Conservation (phyloP, 495 filamentous ascomycete genomes). For the Paragyromitra xinjiangensis region DNA sequence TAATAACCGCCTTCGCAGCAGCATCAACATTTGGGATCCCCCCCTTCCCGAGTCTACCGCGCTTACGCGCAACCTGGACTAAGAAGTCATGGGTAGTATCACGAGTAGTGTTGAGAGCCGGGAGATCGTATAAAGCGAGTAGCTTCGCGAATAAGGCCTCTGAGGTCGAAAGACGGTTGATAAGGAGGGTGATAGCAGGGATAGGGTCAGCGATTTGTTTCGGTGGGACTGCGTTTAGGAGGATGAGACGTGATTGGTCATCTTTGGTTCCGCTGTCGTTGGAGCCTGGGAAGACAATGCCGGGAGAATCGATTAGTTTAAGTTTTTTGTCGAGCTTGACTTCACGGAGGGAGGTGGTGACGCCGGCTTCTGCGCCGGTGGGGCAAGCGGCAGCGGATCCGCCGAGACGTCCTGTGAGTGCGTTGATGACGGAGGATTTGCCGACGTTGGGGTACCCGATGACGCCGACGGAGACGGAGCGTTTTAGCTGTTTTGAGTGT, state of each 20-base stretch:
- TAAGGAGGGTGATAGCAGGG: constrained; percentile 80
- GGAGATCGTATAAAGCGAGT: constrained; percentile 80
- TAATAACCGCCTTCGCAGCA: constrained; percentile 91
- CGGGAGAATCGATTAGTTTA: constrained; percentile 92
- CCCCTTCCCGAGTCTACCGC: constrained; percentile 86
- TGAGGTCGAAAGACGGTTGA: constrained; percentile 77
- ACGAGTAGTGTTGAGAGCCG: constrained; percentile 70
- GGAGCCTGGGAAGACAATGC: constrained; percentile 86
- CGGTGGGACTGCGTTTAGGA: constrained; percentile 90
- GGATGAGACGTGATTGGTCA: constrained; percentile 82
- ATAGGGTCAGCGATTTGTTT: constrained; percentile 93
- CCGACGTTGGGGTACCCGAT: constrained; percentile 98
- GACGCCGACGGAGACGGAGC: constrained; percentile 88
- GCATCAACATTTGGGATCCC: constrained; percentile 87
- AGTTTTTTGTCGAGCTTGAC: constrained; percentile 96
- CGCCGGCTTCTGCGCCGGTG: constrained; percentile 88
- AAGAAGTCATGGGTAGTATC: constrained; percentile 92
- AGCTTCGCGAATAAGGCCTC: constrained; percentile 77
- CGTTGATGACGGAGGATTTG: constrained; percentile 97
- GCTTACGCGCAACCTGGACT: constrained; percentile 90
- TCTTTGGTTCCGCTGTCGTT: constrained; percentile 70
- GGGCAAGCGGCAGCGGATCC: constrained; percentile 76
- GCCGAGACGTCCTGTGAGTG: constrained; percentile 81
- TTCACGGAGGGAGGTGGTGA: constrained; percentile 85
- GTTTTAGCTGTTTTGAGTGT: constrained; percentile 82